phyloP scores from a whole-genome alignment of 257 asterid species.

The Jacaranda copaia region DNA sequence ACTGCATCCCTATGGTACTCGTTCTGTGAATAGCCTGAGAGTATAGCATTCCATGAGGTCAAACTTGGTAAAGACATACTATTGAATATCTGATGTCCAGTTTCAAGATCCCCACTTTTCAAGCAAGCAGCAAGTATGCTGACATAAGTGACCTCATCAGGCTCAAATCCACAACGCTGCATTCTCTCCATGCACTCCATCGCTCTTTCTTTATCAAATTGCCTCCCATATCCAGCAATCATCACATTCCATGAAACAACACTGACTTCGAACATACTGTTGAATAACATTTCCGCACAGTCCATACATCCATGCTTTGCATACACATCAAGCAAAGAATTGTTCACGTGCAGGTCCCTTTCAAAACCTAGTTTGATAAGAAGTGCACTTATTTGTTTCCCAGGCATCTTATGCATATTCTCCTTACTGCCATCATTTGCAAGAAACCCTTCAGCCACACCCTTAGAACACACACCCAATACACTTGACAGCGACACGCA shows the following conservation, averaged over 20 bases:
- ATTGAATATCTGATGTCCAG: slow-evolving; percentile 57
- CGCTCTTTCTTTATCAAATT: slow-evolving; percentile 44
- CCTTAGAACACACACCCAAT: slow-evolving; percentile 62
- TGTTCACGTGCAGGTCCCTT: slow-evolving; percentile 58
- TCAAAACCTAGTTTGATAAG: slow-evolving; percentile 59
- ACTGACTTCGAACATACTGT: slow-evolving; percentile 53
- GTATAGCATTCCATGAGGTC: slow-evolving; percentile 75
- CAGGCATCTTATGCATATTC: slow-evolving; percentile 37
- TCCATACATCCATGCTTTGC: slow-evolving; percentile 66
- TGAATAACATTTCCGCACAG: slow-evolving; percentile 62
- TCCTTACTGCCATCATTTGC: slow-evolving; percentile 35
- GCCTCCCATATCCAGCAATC: slow-evolving; percentile 75
- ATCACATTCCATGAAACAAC: slow-evolving; percentile 83
- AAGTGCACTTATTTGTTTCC: slow-evolving; percentile 70
- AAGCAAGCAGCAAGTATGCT: slow-evolving; percentile 69
- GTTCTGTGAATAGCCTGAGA: slow-evolving; percentile 69
- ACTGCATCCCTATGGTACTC: slow-evolving; percentile 56
- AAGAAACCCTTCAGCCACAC: slow-evolving; percentile 40
- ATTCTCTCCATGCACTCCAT: slow-evolving; percentile 57
- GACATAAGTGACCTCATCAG: slow-evolving; percentile 67
- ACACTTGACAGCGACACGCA: slow-evolving; percentile 65
- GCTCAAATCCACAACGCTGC: slow-evolving; percentile 62
- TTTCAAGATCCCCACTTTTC: slow-evolving; percentile 65
- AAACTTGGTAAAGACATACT: slow-evolving; percentile 59
- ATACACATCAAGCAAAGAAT: slow-evolving; percentile 76